Base-by-base conservation (phyloP, 148 eudicot species). In the Tetragonia tetragonoides region DNA sequence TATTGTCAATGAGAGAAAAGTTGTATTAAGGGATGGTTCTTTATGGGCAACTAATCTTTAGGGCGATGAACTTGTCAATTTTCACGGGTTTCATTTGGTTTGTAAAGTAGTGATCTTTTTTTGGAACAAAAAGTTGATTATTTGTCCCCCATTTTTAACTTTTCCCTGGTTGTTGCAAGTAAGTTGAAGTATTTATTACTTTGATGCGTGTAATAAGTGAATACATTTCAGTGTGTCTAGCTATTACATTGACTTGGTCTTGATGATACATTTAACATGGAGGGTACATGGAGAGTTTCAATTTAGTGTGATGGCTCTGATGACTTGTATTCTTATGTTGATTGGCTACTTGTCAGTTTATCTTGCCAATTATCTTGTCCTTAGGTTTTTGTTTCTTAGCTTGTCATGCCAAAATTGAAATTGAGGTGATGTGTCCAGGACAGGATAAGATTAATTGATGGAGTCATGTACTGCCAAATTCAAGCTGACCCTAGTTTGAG, bases 1-100 rank as follows among this genome's bases (percentile, higher is more conserved):
- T 34, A 77, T 40, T 77, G 80, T 23, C 59, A 68, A 18, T 57
- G 80, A 77, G 80, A 69, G 39, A 41, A 44, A 39, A 37, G 1
- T 15, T 49, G 51, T 12, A 9, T 44, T 44, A 44, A 44, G 7
- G 47, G 47, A 10, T 2, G 28, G 37, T 53, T 68, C 40, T 67
- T 41, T 41, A 1, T 11, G 47, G 47, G 47, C 4, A 8, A 17
- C 64, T 38, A 15, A 24, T 75, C 20, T 15, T 47, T 47, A 16
- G 17, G 66, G n/a, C 21, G 34, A 21, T 62, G 46, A 44, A 49
- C 40, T 41, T 62, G 77, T 59, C 10, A 42, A 21, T 21, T 3
- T 62, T 42, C 38, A 9, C 24, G 18, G 77, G 68, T 3, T 75
- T 75, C 44, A 38, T 66, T 66, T 66, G 68, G 12, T 66, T 66